phyloP scores from a whole-genome alignment of 2,329 filamentous ascomycete genomes.

The Coniella vitis region DNA sequence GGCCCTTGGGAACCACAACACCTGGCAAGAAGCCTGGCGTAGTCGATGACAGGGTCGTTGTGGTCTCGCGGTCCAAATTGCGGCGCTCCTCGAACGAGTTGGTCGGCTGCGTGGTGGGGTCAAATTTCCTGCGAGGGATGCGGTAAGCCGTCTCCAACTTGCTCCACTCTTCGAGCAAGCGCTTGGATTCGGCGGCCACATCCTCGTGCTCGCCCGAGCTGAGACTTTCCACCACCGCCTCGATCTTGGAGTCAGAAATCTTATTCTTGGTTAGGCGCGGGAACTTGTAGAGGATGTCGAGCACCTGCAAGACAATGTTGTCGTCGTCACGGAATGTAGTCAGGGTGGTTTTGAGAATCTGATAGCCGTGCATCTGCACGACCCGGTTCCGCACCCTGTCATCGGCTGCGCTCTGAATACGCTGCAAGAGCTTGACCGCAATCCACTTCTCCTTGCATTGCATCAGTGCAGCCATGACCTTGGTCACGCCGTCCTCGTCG shows the following conservation, averaged over 20 bases:
- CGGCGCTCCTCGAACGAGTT: conserved; percentile 60
- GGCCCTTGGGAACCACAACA: conserved; percentile 50
- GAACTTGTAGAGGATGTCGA: conserved; percentile 82
- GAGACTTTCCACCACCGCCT: conserved; percentile 67
- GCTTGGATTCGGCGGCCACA: conserved; percentile 63
- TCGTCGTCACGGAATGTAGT: conserved; percentile 81
- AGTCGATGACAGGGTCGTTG: background rate
- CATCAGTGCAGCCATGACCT: conserved; percentile 94
- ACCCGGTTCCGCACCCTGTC: conserved; percentile 82
- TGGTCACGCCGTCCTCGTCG: conserved; percentile 76
- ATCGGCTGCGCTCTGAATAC: conserved; percentile 81
- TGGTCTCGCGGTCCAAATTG: conserved; percentile 42
- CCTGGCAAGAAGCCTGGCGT: conserved; percentile 22
- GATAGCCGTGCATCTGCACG: conserved; percentile 94
- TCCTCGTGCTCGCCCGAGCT: conserved; percentile 63
- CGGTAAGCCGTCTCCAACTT: conserved; percentile 86
- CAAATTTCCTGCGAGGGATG: conserved; percentile 83
- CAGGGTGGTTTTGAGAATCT: conserved; percentile 83
- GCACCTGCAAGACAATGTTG: conserved; percentile 81
- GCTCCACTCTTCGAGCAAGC: conserved; percentile 77
- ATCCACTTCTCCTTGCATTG: conserved; percentile 99
- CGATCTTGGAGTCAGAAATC: conserved; percentile 93
- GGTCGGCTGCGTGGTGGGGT: conserved; percentile 53
- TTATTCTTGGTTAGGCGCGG: conserved; percentile 93
- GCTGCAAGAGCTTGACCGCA: conserved; percentile 84